phyloP scores from a whole-genome alignment of 2,329 filamentous ascomycete species.

The Penicillium psychrosexuale region DNA sequence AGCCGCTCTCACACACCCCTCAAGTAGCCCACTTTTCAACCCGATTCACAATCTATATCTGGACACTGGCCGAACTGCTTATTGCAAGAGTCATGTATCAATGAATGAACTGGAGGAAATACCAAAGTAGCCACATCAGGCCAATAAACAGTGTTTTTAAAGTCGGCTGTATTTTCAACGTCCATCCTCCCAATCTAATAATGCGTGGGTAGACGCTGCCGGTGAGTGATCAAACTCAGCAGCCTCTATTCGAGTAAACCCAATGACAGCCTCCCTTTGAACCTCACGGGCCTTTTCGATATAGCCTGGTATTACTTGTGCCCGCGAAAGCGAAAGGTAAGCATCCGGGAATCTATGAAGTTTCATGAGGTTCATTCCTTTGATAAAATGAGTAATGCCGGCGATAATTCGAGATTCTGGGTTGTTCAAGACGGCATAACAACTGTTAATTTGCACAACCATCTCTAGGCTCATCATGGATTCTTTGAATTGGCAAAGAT shows the following conservation, averaged over 20 bases:
- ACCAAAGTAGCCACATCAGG: neutral
- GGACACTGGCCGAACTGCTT: neutral
- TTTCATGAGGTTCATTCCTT: slow-evolving; percentile 18
- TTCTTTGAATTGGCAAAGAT: slow-evolving; percentile 8
- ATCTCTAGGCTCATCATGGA: slow-evolving; percentile 9
- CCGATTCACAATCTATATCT: neutral
- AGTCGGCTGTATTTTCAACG: neutral
- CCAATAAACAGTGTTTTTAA: neutral
- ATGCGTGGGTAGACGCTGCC: slow-evolving; percentile 3
- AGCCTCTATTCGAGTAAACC: slow-evolving; percentile 4
- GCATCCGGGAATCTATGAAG: slow-evolving; percentile 14
- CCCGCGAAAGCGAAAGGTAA: slow-evolving; percentile 15
- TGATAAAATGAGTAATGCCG: slow-evolving; percentile 21
- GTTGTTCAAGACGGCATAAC: neutral
- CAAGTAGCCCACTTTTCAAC: neutral
- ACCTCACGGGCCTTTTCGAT: slow-evolving; percentile 12
- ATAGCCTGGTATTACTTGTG: slow-evolving; percentile 17
- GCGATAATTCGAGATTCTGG: slow-evolving; percentile 5
- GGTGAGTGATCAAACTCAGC: neutral
- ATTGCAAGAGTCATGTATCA: neutral
- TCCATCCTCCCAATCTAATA: neutral
- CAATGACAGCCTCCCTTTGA: slow-evolving; percentile 12
- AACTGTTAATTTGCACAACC: neutral
- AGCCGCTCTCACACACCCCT: neutral
- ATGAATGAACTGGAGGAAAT: neutral